phyloP scores from a whole-genome alignment of 257 asterid species.

The Petrea volubilis region DNA sequence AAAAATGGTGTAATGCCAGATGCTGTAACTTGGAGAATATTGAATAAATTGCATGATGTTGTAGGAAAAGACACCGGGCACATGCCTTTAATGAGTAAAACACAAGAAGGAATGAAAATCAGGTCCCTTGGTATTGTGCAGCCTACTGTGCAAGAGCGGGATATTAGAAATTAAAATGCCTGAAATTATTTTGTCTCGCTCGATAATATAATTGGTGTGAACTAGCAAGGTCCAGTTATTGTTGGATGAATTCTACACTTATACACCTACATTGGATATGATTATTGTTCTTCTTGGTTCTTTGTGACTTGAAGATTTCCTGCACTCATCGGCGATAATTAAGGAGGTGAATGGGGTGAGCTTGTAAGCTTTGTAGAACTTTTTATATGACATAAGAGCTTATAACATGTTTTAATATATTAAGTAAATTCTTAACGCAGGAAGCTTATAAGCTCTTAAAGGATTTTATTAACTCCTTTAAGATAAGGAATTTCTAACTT shows the following conservation, averaged over 20 bases:
- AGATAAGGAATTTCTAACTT: too few species aligned
- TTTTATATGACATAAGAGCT: too few species aligned
- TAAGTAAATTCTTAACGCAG: too few species aligned
- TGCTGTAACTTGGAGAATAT: slow-evolving; percentile 86
- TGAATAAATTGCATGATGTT: slow-evolving; percentile 56
- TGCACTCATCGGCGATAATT: too few species aligned
- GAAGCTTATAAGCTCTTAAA: too few species aligned
- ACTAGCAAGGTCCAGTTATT: neutral
- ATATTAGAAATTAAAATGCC: neutral
- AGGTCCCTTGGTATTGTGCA: neutral
- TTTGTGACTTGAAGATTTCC: neutral
- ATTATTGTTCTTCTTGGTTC: neutral
- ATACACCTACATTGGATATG: neutral
- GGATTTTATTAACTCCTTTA: too few species aligned
- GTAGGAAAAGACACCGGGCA: neutral
- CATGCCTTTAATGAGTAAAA: neutral
- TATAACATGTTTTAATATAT: too few species aligned
- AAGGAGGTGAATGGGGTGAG: too few species aligned
- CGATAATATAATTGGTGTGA: too few species aligned
- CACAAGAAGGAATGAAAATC: neutral
- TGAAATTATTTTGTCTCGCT: too few species aligned
- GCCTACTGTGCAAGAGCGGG: neutral
- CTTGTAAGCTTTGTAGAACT: too few species aligned
- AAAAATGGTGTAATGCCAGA: slow-evolving; percentile 72
- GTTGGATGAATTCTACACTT: neutral